Base-by-base conservation (phyloP, 129 eudicot species). In the Lactuca sativa region DNA sequence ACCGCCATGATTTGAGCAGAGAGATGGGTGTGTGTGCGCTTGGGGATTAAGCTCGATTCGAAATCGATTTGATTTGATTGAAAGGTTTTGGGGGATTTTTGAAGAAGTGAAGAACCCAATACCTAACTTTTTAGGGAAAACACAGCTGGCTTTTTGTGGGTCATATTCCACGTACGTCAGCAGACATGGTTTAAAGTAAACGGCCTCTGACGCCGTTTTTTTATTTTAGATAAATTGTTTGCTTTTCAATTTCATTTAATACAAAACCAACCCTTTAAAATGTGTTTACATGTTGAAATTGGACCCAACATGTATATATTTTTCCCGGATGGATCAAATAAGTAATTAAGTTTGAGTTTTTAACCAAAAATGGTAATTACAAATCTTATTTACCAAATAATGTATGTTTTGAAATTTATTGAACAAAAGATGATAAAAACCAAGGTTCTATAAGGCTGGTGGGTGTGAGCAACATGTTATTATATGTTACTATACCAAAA, bases 91-190 rank as follows among this genome's bases (percentile, higher is more conserved):
- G 64, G 68, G 25, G 67, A 37, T 51, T 59, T 49, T 65, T 47
- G 59, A 65, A 57, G 69, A 61, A 37, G 77, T 60, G 76, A 72
- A 62, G 70, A 62, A 73, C 56, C 69, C 70, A 63, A 73, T 62
- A 73, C 77, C 77, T 73, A 73, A 73, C 64, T 53, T 73, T 73
- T 73, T 73, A 73, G 70, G 25, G 56, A 54, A 47, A 21, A 66
- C 48, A 74, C 80, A 75, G 80, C 80, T 75, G 80, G 74, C 67
- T 59, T 57, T 67, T 67, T 75, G 77, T 49, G 62, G 59, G 65
- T 67, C 55, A 33, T 48, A 34, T 75, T 67, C 72, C 47, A 31
- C 70, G 3, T 75, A 75, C 44, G 67, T 47, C 73, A 75, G 18
- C 68, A 17, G 7, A 1, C 69, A 16, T 33, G 61, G 66, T 56